These are phyloP conservation scores for Verticillium albo-atrum DNA, from an alignment of 2,329 filamentous ascomycete genomes.

Conservation along the genomic window DNA sequence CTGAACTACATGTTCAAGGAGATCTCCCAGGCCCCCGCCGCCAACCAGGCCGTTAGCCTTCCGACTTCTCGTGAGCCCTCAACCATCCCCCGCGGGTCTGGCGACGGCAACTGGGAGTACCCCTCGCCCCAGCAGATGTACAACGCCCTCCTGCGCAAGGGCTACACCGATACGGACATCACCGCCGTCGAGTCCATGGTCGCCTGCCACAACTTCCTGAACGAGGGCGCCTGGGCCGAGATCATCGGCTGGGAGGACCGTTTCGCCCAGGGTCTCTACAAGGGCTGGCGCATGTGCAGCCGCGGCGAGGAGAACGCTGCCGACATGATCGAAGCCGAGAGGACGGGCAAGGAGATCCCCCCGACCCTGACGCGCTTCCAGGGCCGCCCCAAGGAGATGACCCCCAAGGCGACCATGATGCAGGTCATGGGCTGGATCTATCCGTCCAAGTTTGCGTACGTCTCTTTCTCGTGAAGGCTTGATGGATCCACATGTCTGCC, in stretches of 20 bases:
- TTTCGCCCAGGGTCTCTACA: slow-evolving; percentile 68
- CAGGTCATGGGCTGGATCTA: slow-evolving; percentile 76
- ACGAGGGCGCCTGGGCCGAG: slow-evolving; percentile 95
- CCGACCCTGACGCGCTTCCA: slow-evolving; percentile 84
- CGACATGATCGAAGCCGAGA: slow-evolving; percentile 41
- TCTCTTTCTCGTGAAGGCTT: slow-evolving; percentile 5
- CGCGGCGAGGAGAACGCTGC: slow-evolving; percentile 63
- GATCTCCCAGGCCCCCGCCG: slow-evolving; percentile 74
- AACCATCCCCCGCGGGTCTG: slow-evolving; percentile 83
- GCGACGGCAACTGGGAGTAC: slow-evolving; percentile 88
- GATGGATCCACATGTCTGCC: neutral
- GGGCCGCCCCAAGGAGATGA: slow-evolving; percentile 82
- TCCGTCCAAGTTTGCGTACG: slow-evolving; percentile 73
- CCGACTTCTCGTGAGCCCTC: slow-evolving; percentile 79
- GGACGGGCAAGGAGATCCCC: slow-evolving; percentile 48
- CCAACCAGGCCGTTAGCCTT: slow-evolving; percentile 67
- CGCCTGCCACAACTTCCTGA: slow-evolving; percentile 94
- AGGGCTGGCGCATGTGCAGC: slow-evolving; percentile 70
- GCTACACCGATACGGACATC: slow-evolving; percentile 88
- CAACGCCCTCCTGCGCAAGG: slow-evolving; percentile 93
- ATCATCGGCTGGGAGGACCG: slow-evolving; percentile 91
- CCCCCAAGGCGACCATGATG: slow-evolving; percentile 83
- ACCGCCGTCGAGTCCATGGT: slow-evolving; percentile 97
- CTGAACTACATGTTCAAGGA: slow-evolving; percentile 95
- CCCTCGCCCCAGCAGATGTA: slow-evolving; percentile 99